Evolutionary conservation across 176 grass and related monocot genomes (phyloP), one percentile per base, ranked within the genome.

Genomic region (Aegilops umbellulata): DNA sequence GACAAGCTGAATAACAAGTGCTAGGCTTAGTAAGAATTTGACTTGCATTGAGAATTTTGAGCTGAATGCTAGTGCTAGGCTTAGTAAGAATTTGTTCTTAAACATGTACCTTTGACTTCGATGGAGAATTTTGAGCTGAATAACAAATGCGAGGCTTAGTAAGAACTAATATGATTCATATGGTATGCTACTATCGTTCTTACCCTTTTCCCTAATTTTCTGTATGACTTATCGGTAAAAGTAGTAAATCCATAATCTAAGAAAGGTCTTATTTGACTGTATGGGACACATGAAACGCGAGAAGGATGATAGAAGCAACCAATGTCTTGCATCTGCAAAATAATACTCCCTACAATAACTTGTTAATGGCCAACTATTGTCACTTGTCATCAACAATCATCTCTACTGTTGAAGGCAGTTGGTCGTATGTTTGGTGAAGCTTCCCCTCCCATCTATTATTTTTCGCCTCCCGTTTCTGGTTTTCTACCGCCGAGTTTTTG

Each of bases 1-100:
- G 29, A 30, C 29, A 30, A 85, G 44, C 61, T 86, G 65, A 92
- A 66, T 62, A 90, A 77, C 67, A 44, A 63, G 74, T 62, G 17
- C 27, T 47, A 85, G 62, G 0, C 29, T 66, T 76, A 51, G 9
- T 47, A 47, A 47, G 46, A 47, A 47, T 47, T 47, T 47, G 46
- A 47, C 46, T 47, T 47, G 46, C 46, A 47, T 47, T 47, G 4
- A 51, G 47, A 51, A 16, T 51, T 51, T 17, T 51, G 47, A 51
- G 47, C 14, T 17, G 47, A 51, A 51, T 51, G 15, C 14, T 16
- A 49, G 46, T 49, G 46, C 46, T 51, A 51, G 15, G 47, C 47
- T 17, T 51, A 51, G 47, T 51, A 51, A 51, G 47, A 51, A 16
- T 51, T 51, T 47, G 12, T 47, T 47, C 46, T 47, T 47, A 47